Percentiles rank a stretch among this genome's conserved stretches.
These are phyloP conservation scores for Durotheca rogersii DNA, from an alignment of 495 filamentous ascomycete species.

Conservation along the genomic window DNA sequence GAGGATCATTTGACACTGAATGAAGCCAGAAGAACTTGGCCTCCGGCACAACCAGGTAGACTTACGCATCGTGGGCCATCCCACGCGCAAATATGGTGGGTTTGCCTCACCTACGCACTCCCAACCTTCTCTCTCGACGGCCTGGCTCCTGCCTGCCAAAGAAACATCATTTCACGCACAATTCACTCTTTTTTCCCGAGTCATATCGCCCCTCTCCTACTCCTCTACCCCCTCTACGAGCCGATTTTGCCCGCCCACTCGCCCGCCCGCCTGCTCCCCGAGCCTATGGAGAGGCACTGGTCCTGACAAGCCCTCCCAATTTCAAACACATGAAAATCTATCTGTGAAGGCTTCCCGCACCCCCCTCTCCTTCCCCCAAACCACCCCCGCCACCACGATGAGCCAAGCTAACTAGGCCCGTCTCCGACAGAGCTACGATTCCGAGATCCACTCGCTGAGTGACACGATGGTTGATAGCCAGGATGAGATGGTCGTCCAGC, in stretches of 20 bases:
- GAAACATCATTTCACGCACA: constrained; percentile 22
- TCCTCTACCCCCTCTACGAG: too few relatives aligned
- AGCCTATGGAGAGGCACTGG: too few relatives aligned
- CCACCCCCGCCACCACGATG: neutral
- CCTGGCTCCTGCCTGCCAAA: constrained; percentile 4
- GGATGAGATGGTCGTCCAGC: constrained; percentile 62
- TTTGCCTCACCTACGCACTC: neutral
- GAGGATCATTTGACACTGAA: constrained; percentile 16
- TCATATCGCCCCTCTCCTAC: constrained; percentile 9
- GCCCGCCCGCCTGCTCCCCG: too few relatives aligned
- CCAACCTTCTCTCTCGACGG: neutral
- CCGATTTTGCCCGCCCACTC: too few relatives aligned
- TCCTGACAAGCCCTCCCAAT: too few relatives aligned
- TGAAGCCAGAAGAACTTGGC: constrained; percentile 13
- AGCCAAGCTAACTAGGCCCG: constrained; percentile 34
- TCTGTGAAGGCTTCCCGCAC: neutral
- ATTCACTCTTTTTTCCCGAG: constrained; percentile 23
- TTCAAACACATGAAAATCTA: constrained; percentile 19
- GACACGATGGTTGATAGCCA: constrained; percentile 74
- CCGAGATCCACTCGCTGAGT: constrained; percentile 47
- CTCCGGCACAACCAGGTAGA: constrained; percentile 11
- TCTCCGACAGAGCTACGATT: constrained; percentile 42
- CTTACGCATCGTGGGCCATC: neutral
- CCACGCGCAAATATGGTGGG: constrained; percentile 21
- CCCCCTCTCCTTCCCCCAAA: too few relatives aligned